Base-by-base conservation (phyloP, 2,329 filamentous ascomycete species). In the Penicillium italicum region DNA sequence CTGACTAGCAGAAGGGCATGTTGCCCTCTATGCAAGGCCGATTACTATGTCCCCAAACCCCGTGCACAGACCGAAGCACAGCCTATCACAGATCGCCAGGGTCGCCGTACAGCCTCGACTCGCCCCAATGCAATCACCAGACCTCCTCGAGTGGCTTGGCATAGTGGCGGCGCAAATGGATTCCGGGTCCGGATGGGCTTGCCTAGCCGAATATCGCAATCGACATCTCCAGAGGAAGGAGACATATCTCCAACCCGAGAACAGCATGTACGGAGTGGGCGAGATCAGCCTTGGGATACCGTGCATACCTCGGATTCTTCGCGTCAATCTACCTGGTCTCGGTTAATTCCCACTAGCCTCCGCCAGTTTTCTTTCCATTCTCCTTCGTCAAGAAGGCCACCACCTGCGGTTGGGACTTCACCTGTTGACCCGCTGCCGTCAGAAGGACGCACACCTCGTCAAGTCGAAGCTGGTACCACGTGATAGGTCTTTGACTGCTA, bases 11-110 rank as follows among this genome's bases (percentile, higher is more conserved):
- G 94, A 60, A 87, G 93, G 62, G 94, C 94, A 26, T 97, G 93
- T 78, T 99, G 94, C 72, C 94, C 94, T 6, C 85, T 99, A 7
- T 99, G 94, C 80, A 99, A 99, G 77, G 90, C 93, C 38, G 94
- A 99, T 70, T 99, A 97, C 74, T 97, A 96, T 73, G 87, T 91
- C 3, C 93, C 94, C 0, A 97, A 97, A 76, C 90, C 91, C 48
- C 88, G 91, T 16, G 80, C 89, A 3, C 84, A 86, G 58, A 79
- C 62, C 41, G 72, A 70, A 43, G 48, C 59, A 18, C 48, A 59
- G 11, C 47, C 67, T 38, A 66, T 66, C 38, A 57, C 60, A 47
- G 74, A 72, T 46, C 69, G 72, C 12, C 56, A 64, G 51, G 64
- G 66, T 41, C 72, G 69, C 60, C 69, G 64, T 57, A 55, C 52